Conservation (phyloP, 2,329 filamentous ascomycete genomes). For the Lomentospora prolificans region DNA sequence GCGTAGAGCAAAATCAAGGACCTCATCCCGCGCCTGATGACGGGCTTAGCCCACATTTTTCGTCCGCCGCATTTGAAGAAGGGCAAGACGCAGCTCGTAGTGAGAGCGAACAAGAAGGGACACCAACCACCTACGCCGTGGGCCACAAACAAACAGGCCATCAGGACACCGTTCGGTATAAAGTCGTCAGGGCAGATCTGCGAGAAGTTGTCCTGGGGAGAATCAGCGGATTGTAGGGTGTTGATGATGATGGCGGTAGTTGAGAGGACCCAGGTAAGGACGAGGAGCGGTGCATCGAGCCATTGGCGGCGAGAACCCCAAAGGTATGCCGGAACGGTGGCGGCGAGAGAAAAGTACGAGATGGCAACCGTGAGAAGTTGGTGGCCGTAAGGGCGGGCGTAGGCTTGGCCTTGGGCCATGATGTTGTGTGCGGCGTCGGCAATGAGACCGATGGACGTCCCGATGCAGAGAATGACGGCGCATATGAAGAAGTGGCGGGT, state of each 20-base stretch:
- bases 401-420: neutral
- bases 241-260: neutral
- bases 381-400: neutral
- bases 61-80: neutral
- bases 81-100: neutral
- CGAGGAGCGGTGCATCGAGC: neutral
- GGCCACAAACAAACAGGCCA: neutral
- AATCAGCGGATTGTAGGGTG: neutral
- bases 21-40: neutral
- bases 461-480: neutral
- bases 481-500: neutral
- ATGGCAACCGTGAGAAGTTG: neutral
- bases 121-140: neutral
- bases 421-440: neutral
- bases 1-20: neutral
- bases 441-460: neutral
- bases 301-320: conserved; percentile 6
- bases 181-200: neutral
- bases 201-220: neutral
- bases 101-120: neutral
- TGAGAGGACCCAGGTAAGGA: neutral
- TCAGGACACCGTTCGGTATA: neutral
- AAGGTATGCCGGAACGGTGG: conserved; percentile 3
- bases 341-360: conserved; percentile 5
- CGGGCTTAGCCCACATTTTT: conserved; percentile 1